Evolutionary conservation across 2,329 filamentous ascomycete species (phyloP), one percentile per base, ranked within the genome.

Genomic region (Aspergillus eucalypticola): DNA sequence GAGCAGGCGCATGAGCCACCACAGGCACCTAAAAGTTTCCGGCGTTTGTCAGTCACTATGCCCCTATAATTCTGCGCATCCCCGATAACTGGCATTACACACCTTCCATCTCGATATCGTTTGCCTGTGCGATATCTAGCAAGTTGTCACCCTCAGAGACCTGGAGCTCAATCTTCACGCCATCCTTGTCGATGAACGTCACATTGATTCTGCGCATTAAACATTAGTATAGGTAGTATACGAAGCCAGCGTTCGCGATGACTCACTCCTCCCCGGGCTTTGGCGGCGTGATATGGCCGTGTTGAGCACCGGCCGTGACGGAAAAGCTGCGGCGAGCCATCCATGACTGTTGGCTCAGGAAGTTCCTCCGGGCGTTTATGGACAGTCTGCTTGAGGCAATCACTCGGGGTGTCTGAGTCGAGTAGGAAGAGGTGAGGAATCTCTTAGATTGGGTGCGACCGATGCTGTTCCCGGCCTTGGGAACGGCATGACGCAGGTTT

Each of bases 101-200:
- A 85, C 86, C 93, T 82, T 99, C 95, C 94, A 99, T 98, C 76
- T 99, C 95, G 44, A 99, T 82, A 72, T 98, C 94, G 76, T 98
- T 86, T 49, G 90, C 91, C 75, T 97, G 94, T 21, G 94, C 95
- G 71, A 99, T 94, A 72, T 98, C 94, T 57, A 99, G 84, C 56
- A 99, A 82, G 76, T 99, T 99, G 77, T 96, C 92, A 53, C 95
- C 95, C 69, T 90, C 87, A 13, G 86, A 82, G 8, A 97, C 94
- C 61, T 89, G 87, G 70, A 97, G 86, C 62, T 89, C 91, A 75
- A 91, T 84, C 66, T 88, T 83, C 29, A 86, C 81, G 54, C 88
- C 88, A 19, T 97, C 92, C 78, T 98, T 97, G 76, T 97, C 93
- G 67, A 98, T 85, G 75, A 98, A 97, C 0, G 93, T 96, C 25